Conservation (phyloP, 768 basidiomycete species). For the Leucocoprinus birnbaumii region DNA sequence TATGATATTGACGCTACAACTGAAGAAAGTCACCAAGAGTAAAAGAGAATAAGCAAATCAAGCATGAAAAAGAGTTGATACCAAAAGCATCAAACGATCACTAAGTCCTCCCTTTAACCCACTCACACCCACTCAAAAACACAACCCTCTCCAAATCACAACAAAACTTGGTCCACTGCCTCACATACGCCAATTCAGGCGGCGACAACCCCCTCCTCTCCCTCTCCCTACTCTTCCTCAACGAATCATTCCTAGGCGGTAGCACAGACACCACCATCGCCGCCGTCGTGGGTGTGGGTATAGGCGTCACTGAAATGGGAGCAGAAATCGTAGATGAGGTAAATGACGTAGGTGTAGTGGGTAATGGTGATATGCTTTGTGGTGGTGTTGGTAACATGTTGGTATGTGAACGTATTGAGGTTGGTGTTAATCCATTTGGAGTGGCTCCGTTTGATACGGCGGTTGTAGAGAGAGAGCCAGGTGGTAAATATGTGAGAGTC, state of each 20-base stretch:
- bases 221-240: background rate
- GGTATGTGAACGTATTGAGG: background rate
- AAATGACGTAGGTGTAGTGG: background rate
- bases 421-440: background rate
- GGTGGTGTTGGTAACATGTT: background rate
- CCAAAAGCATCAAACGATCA: background rate
- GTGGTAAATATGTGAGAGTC: conserved; percentile 15
- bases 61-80: background rate
- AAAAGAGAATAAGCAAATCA: background rate
- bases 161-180: conserved; percentile 15
- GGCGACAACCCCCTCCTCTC: background rate
- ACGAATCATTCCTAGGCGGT: background rate
- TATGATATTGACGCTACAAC: no score
- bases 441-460: background rate
- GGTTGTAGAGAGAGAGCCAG: background rate
- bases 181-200: conserved; percentile 10
- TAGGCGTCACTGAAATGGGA: background rate
- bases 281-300: background rate
- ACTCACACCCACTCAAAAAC: conserved; percentile 10
- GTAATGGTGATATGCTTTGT: background rate
- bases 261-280: background rate
- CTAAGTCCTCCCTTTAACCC: background rate
- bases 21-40: no score
- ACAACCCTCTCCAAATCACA: conserved; percentile 5
- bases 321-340: background rate